These are phyloP conservation scores for Dendrobium officinale DNA, from an alignment of 106 monocot genomes.

Conservation along the genomic window DNA sequence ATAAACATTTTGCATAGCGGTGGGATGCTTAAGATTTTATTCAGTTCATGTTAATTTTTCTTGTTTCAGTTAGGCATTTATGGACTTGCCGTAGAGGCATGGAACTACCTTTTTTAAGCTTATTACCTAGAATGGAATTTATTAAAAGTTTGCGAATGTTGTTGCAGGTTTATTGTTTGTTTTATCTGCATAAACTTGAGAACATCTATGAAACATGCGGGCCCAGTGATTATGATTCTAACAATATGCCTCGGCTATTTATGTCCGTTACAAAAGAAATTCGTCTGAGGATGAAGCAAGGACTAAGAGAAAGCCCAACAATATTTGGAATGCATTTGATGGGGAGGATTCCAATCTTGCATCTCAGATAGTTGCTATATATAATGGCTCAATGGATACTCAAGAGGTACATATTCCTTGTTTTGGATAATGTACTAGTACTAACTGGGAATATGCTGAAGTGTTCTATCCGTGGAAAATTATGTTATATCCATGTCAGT, in stretches of 20 bases:
- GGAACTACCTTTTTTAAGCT: background rate
- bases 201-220: constrained; percentile 81
- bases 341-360: constrained; percentile 53
- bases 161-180: constrained; percentile 74
- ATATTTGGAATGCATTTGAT: constrained; percentile 41
- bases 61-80: background rate
- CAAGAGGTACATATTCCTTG: constrained; percentile 52
- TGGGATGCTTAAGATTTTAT: background rate
- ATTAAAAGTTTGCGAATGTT: background rate
- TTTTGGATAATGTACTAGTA: background rate
- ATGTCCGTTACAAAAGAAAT: constrained; percentile 70
- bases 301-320: constrained; percentile 42
- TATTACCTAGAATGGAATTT: background rate
- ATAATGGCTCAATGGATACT: constrained; percentile 69
- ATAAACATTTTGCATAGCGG: background rate
- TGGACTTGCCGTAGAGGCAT: background rate
- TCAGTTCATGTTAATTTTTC: background rate
- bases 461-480: background rate
- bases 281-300: constrained; percentile 33
- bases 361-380: constrained; percentile 82
- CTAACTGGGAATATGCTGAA: background rate
- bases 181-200: constrained; percentile 60
- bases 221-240: constrained; percentile 51
- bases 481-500: background rate
- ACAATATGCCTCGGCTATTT: constrained; percentile 58